Percentiles rank a stretch among this genome's conserved stretches.
Conservation (phyloP, 2,329 filamentous ascomycete species). For the Cytospora paraplurivora region DNA sequence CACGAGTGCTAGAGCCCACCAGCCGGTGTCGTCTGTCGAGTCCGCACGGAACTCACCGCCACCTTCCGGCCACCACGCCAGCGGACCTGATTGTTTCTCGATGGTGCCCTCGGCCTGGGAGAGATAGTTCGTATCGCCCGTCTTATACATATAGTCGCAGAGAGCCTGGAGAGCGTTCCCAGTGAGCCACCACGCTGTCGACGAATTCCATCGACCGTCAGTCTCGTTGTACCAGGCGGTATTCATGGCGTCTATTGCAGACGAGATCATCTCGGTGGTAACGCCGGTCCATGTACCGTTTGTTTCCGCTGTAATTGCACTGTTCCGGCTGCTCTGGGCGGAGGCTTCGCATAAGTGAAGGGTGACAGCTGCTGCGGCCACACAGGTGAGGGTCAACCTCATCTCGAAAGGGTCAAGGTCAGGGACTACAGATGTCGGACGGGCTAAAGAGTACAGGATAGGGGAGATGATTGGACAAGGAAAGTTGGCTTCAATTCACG, state of each 20-base stretch:
- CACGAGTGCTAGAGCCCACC: conserved; percentile 65
- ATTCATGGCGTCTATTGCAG: conserved; percentile 42
- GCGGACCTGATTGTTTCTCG: conserved; percentile 38
- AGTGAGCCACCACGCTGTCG: conserved; percentile 43
- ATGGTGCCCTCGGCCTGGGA: conserved; percentile 37
- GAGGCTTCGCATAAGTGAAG: neutral
- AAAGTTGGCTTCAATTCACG: neutral
- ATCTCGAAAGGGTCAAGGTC: neutral
- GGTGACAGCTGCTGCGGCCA: conserved; percentile 9
- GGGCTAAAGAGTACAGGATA: neutral
- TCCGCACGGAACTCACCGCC: conserved; percentile 43
- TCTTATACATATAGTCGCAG: conserved; percentile 41
- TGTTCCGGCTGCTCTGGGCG: neutral
- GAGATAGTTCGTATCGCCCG: conserved; percentile 37
- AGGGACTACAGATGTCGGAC: neutral
- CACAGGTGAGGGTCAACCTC: neutral
- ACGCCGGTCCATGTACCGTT: conserved; percentile 15
- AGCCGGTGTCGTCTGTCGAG: conserved; percentile 60
- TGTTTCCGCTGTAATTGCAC: neutral
- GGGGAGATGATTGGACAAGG: neutral
- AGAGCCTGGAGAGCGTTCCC: conserved; percentile 41
- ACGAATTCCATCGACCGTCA: conserved; percentile 39
- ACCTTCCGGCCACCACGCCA: conserved; percentile 42
- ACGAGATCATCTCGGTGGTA: conserved; percentile 8
- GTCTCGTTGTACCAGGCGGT: conserved; percentile 38